Evolutionary conservation across 2,329 filamentous ascomycete genomes (phyloP).

Genomic region (Talaromyces verruculosus): DNA sequence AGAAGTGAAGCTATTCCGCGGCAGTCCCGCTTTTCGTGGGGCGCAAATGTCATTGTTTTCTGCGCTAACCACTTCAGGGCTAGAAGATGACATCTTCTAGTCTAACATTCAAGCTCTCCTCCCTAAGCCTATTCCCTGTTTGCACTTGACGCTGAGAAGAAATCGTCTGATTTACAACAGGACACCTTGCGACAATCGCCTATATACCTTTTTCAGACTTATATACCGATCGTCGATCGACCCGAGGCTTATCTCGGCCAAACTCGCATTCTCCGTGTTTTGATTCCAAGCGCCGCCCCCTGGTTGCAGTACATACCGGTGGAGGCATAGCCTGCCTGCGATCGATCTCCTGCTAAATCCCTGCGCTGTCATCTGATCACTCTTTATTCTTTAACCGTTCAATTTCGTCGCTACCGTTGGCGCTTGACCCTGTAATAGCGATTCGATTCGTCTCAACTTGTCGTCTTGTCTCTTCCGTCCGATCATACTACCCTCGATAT

Average conservation of each 20-base stretch:
- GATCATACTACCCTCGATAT: neutral
- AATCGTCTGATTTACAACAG: no score
- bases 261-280: conserved; percentile 11
- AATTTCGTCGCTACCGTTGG: neutral
- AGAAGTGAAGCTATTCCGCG: conserved; percentile 4
- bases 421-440: neutral
- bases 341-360: neutral
- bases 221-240: neutral
- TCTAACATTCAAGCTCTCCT: neutral
- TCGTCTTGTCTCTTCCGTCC: neutral
- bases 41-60: conserved; percentile 2
- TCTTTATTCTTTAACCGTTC: neutral
- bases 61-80: neutral
- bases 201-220: neutral
- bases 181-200: neutral
- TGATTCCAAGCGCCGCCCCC: conserved; percentile 11
- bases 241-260: neutral
- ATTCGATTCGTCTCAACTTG: neutral
- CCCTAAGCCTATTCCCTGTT: neutral
- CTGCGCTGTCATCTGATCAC: neutral
- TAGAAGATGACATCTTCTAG: conserved; percentile 10
- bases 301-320: conserved; percentile 14
- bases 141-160: neutral
- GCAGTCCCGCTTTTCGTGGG: conserved; percentile 7
- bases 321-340: neutral